phyloP scores from a whole-genome alignment of 306 rosid species.

The Carpinus viminea region DNA sequence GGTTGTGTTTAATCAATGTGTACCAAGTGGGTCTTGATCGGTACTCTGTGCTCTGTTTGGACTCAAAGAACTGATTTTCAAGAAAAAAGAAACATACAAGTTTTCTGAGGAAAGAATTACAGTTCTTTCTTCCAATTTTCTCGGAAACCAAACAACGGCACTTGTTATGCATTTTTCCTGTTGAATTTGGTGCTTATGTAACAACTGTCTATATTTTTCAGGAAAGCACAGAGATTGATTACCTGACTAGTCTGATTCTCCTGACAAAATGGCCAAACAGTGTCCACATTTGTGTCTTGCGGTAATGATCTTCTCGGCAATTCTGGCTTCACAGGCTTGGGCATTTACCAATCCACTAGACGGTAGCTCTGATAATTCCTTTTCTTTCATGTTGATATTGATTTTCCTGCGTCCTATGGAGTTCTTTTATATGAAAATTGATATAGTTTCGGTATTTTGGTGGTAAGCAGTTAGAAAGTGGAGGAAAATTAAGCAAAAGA shows the following conservation, averaged over 20 bases:
- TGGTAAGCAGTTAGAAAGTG: background rate
- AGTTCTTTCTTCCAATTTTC: background rate
- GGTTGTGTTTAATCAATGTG: background rate
- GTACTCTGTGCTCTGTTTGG: conserved; percentile 17
- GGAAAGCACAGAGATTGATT: conserved; percentile 17
- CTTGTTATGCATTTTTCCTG: background rate
- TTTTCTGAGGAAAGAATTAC: too few relatives aligned
- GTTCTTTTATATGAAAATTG: background rate
- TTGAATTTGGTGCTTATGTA: background rate
- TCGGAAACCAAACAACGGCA: background rate
- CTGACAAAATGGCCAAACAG: conserved; percentile 41
- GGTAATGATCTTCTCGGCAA: conserved; percentile 40
- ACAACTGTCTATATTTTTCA: background rate
- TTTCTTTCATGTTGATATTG: background rate
- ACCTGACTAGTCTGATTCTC: conserved; percentile 19
- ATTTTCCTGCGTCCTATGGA: conserved; percentile 3
- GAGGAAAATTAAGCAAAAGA: background rate
- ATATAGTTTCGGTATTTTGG: background rate
- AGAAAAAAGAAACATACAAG: background rate
- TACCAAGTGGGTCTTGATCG: background rate
- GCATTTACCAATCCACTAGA: conserved; percentile 54
- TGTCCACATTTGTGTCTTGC: conserved; percentile 23
- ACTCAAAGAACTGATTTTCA: conserved; percentile 27
- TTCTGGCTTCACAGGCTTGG: conserved; percentile 41
- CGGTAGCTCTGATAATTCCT: conserved; percentile 42